Evolutionary conservation across 1,139 yeast genomes (phyloP).

Genomic region (Hyphopichia pseudoburtonii): DNA sequence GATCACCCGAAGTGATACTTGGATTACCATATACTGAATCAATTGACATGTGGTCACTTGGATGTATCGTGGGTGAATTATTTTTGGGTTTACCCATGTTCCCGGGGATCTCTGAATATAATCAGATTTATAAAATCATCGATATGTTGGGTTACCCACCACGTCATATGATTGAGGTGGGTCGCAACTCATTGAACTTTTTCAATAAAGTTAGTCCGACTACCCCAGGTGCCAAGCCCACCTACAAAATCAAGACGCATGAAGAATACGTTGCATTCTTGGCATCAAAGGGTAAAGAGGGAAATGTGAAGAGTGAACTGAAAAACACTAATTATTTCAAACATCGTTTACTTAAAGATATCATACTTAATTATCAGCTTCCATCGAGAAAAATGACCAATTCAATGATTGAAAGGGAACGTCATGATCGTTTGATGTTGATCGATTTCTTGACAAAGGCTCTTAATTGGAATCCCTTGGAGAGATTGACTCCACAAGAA

Average conservation of each 20-base stretch:
- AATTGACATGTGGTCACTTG: constrained; percentile 98
- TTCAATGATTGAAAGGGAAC: constrained; percentile 64
- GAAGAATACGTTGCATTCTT: constrained; percentile 42
- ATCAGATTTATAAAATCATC: constrained; percentile 80
- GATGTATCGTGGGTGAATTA: constrained; percentile 93
- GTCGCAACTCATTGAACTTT: constrained; percentile 76
- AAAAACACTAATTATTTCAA: constrained; percentile 85
- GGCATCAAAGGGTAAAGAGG: constrained; percentile 33
- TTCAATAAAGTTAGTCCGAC: constrained; percentile 45
- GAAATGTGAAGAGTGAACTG: constrained; percentile 65
- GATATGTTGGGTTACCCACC: constrained; percentile 89
- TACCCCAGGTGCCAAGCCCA: constrained; percentile 29
- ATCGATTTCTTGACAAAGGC: constrained; percentile 78
- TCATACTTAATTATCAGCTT: constrained; percentile 70
- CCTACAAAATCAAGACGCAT: constrained; percentile 30
- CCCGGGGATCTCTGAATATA: constrained; percentile 94
- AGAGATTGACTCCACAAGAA: constrained; percentile 95
- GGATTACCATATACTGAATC: constrained; percentile 91
- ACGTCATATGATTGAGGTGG: constrained; percentile 95
- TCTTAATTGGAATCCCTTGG: constrained; percentile 83
- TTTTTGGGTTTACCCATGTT: constrained; percentile 91
- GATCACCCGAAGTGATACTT: constrained; percentile 92
- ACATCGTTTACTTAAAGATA: constrained; percentile 69
- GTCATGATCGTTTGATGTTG: constrained; percentile 68
- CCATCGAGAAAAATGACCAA: constrained; percentile 74